Evolutionary conservation across 148 eudicot genomes (phyloP).

Genomic region (Dianthus caryophyllus): DNA sequence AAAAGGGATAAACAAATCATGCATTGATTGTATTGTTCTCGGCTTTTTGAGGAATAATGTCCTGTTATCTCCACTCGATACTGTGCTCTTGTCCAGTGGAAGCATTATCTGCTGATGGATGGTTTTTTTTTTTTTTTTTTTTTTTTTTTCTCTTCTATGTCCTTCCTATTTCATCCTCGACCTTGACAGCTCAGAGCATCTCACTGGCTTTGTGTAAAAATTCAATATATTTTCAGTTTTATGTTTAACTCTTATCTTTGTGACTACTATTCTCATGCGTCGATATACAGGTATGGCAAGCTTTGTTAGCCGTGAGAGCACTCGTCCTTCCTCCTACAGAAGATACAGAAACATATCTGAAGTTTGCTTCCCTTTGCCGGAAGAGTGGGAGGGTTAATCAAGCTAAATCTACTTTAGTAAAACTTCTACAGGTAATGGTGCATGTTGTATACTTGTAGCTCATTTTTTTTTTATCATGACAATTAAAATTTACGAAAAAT

Average conservation of each 20-base stretch:
- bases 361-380: conserved; percentile 89
- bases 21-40: too few relatives aligned
- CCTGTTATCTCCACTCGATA: not conserved
- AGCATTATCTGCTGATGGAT: too few relatives aligned
- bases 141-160: not conserved
- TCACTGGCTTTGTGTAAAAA: conserved; percentile 1
- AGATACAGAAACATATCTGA: conserved; percentile 89
- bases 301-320: conserved; percentile 75
- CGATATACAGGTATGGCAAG: conserved; percentile 90
- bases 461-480: too few relatives aligned
- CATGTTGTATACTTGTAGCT: not conserved
- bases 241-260: not conserved
- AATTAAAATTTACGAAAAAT: too few relatives aligned
- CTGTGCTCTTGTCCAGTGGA: too few relatives aligned
- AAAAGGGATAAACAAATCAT: not conserved
- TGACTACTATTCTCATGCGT: not conserved
- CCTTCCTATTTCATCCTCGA: not conserved
- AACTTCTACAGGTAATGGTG: conserved; percentile 71
- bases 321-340: conserved; percentile 93
- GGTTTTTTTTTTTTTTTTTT: too few relatives aligned
- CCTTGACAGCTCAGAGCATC: not conserved
- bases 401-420: conserved; percentile 80
- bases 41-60: not conserved
- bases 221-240: not conserved
- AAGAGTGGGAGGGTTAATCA: conserved; percentile 89